phyloP scores from a whole-genome alignment of 106 monocot species.

The Apostasia ramifera region DNA sequence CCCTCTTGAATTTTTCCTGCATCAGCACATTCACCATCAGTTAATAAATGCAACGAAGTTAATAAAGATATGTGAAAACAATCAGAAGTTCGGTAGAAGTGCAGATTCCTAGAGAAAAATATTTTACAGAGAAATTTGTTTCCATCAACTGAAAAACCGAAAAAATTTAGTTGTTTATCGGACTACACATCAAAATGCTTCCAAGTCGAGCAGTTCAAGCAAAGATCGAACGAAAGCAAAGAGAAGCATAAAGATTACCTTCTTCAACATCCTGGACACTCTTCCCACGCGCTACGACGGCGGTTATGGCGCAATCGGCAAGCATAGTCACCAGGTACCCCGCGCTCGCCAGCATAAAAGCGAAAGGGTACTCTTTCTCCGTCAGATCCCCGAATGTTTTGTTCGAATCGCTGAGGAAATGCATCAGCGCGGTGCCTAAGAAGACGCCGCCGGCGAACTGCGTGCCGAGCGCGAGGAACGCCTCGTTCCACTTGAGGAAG shows the following conservation, averaged over 20 bases:
- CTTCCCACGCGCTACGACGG: constrained; percentile 20
- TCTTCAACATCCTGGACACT: constrained; percentile 5
- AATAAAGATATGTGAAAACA: too few relatives aligned
- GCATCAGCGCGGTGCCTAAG: constrained; percentile 84
- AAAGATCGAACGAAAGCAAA: not conserved
- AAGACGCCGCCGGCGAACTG: constrained; percentile 95
- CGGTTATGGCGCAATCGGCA: constrained; percentile 41
- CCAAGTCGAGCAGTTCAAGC: not conserved
- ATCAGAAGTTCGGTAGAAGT: too few relatives aligned
- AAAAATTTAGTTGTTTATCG: too few relatives aligned
- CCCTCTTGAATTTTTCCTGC: not conserved
- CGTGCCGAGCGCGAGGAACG: constrained; percentile 56
- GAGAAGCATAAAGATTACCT: not conserved
- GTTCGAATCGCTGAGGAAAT: constrained; percentile 69
- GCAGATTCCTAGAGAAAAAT: too few relatives aligned
- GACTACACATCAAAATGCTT: too few relatives aligned
- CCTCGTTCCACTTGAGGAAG: constrained; percentile 78
- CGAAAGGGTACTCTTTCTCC: constrained; percentile 49
- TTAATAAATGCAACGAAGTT: too few relatives aligned
- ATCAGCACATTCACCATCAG: not conserved
- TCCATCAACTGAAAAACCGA: too few relatives aligned
- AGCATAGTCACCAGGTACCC: constrained; percentile 67
- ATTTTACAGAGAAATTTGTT: too few relatives aligned
- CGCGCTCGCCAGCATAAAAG: constrained; percentile 71
- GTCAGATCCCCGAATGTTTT: constrained; percentile 62